A percentile compares a stretch with the other conserved stretches of the same genome.
phyloP scores from a whole-genome alignment of 2,329 filamentous ascomycete species.

The Aureobasidium pullulans region DNA sequence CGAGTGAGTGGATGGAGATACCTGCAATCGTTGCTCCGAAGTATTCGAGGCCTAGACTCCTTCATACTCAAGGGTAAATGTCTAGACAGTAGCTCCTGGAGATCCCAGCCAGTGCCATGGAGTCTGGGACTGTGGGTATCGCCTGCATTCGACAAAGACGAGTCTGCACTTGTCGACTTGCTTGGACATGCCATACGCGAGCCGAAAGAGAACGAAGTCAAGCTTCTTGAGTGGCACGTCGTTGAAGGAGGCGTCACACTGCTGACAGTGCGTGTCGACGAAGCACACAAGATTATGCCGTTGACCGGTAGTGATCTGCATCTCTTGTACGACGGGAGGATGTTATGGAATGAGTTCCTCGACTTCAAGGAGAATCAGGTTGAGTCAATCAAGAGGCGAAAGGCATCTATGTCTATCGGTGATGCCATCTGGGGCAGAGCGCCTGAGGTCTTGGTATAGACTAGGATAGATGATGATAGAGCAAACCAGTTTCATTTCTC shows the following conservation, averaged over 20 bases:
- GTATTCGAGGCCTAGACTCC: constrained; percentile 4
- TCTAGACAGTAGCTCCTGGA: constrained; percentile 5
- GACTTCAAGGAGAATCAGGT: not conserved
- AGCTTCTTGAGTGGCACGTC: constrained; percentile 1
- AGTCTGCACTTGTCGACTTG: constrained; percentile 8
- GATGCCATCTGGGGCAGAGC: not conserved
- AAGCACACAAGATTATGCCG: not conserved
- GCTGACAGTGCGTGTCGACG: not conserved
- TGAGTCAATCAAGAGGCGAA: not conserved
- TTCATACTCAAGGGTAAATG: constrained; percentile 5
- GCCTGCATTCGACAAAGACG: constrained; percentile 5
- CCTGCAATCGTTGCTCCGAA: not conserved
- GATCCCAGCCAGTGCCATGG: constrained; percentile 3
- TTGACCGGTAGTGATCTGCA: not conserved
- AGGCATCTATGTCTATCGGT: not conserved
- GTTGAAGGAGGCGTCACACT: not conserved
- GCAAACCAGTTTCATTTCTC: not conserved
- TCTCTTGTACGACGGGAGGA: not conserved
- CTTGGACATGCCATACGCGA: not conserved
- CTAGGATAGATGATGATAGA: not conserved
- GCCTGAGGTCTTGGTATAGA: not conserved
- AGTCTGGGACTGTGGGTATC: constrained; percentile 12
- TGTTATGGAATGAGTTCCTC: constrained; percentile 1
- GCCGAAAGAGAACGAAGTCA: not conserved
- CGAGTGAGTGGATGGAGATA: constrained; percentile 13